Evolutionary conservation across 176 grass and related monocot genomes (phyloP).

Genomic region (Hordeum marinum): DNA sequence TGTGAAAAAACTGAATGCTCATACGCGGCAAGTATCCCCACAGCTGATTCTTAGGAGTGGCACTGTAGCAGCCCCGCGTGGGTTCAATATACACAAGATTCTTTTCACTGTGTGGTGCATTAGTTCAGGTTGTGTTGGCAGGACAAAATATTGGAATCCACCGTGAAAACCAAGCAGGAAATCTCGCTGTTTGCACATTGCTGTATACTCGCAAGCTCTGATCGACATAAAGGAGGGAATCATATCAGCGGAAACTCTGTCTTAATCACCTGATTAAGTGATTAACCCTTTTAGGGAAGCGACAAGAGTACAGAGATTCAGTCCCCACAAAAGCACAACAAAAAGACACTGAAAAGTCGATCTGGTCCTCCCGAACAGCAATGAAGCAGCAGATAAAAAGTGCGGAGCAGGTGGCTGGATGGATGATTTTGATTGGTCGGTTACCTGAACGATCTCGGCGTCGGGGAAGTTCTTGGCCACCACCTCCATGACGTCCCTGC

Average conservation of each 20-base stretch:
- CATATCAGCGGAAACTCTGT: neutral
- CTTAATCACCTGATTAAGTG: neutral
- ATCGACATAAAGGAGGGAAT: neutral
- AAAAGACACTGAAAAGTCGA: neutral
- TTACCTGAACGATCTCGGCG: slow-evolving; percentile 63
- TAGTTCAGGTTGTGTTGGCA: neutral
- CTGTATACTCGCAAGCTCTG: neutral
- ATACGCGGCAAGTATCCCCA: neutral
- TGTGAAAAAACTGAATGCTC: neutral
- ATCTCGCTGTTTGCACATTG: neutral
- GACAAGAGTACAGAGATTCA: neutral
- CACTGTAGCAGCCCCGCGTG: neutral
- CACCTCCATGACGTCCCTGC: slow-evolving; percentile 89
- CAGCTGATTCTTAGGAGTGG: neutral
- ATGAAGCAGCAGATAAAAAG: neutral
- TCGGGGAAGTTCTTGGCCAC: slow-evolving; percentile 63
- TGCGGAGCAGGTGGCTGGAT: neutral
- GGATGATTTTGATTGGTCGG: neutral
- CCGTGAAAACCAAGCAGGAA: neutral
- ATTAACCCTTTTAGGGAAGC: neutral
- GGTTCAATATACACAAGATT: neutral
- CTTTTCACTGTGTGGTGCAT: too few relatives aligned
- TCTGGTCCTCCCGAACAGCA: too few relatives aligned
- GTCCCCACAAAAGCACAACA: slow-evolving; percentile 1
- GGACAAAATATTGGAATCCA: neutral